Conservation (phyloP, 495 filamentous ascomycete genomes). For the Melanomma pulvis-pyrius region DNA sequence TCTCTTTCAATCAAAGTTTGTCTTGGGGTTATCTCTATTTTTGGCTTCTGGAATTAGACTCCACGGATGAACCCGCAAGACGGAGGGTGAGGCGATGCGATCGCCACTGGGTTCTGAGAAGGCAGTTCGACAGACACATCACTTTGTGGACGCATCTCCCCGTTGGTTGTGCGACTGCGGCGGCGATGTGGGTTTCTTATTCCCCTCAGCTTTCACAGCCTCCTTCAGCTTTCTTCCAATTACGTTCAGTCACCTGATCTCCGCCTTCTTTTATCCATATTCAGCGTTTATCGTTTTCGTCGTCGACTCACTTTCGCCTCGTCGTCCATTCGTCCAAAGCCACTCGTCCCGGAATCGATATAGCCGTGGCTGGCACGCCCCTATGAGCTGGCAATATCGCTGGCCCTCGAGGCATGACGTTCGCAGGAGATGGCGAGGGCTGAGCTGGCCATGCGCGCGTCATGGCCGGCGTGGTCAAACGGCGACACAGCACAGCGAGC, state of each 20-base stretch:
- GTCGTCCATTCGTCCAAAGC: background rate
- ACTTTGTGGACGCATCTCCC: background rate
- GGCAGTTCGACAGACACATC: background rate
- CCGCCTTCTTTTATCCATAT: background rate
- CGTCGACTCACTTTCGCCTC: background rate
- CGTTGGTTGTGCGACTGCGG: background rate
- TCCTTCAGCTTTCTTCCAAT: background rate
- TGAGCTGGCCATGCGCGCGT: background rate
- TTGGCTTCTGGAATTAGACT: too few species aligned
- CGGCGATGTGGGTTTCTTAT: background rate
- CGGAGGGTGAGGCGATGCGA: background rate
- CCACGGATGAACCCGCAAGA: too few species aligned
- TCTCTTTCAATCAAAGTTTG: too few species aligned
- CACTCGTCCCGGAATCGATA: background rate
- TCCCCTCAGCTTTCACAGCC: background rate
- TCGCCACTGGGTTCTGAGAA: background rate
- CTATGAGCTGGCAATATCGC: background rate
- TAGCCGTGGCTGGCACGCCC: background rate
- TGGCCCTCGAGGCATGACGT: background rate
- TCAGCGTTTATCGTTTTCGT: background rate
- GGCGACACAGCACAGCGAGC: background rate
- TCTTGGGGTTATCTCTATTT: too few species aligned
- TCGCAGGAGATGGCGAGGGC: background rate
- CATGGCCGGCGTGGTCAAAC: background rate
- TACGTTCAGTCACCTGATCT: background rate